Conservation (phyloP, 192 early-diverging fungal genomes). For the Entophlyctis luteolus region DNA sequence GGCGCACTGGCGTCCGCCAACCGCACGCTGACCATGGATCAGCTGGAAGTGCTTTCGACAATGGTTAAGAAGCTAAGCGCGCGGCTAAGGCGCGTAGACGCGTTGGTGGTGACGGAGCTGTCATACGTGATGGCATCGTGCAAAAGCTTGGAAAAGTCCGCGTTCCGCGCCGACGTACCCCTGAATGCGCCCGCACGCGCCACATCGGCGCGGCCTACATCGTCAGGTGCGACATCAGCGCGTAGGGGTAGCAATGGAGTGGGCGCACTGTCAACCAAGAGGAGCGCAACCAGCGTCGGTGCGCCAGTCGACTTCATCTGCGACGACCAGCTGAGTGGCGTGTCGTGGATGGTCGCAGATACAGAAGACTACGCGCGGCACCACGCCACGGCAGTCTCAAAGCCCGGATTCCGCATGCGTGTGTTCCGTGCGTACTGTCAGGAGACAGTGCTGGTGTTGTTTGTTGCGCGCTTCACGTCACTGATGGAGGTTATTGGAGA, state of each 20-base stretch:
- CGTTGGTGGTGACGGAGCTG: not conserved
- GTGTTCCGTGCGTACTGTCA: conserved; percentile 11
- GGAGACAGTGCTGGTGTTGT: not conserved
- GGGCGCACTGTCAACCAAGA: not conserved
- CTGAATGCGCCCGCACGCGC: not conserved
- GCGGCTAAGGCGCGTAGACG: not conserved
- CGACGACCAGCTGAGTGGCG: not conserved
- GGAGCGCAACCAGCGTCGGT: not conserved
- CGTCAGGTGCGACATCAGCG: too few relatives aligned
- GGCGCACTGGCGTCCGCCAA: not conserved
- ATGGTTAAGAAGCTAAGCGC: not conserved
- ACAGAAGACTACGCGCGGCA: not conserved
- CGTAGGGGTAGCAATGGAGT: too few relatives aligned
- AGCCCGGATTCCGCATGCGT: not conserved
- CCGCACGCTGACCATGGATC: not conserved
- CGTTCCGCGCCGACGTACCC: conserved; percentile 14
- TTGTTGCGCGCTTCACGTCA: not conserved
- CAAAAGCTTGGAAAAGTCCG: not conserved
- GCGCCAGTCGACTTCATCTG: not conserved
- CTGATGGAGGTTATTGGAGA: conserved; percentile 14
- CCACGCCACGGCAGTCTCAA: not conserved
- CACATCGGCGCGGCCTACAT: too few relatives aligned
- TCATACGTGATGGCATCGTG: conserved; percentile 16
- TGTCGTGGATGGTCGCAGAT: not conserved
- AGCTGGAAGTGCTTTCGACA: not conserved